Base-by-base conservation (phyloP, 352 stramenopile genomes). In the Phytophthora pseudosyringae region DNA sequence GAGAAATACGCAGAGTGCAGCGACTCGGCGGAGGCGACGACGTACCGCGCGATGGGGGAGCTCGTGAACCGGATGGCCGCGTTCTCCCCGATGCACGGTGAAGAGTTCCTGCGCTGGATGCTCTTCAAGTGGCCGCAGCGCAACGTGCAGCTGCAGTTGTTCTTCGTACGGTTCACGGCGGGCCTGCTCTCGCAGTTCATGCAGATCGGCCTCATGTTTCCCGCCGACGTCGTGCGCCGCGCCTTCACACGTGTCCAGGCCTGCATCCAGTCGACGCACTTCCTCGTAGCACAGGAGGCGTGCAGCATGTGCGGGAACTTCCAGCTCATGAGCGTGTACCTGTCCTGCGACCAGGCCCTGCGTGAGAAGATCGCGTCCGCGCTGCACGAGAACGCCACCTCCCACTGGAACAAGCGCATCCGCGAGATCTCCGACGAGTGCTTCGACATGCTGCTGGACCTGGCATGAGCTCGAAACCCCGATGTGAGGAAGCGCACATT, bases 401-500 rank as follows among this genome's bases (percentile, higher is more conserved):
- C 59, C 8, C 86, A 94, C 63, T 94, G 86, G 86, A 91, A 93
- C 73, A 67, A 79, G 53, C 81, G 80, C 62, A 89, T 94, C 60
- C 83, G 85, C 33, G 68, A 89, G 67, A 74, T 91, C 54, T 90
- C 83, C 36, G 86, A 94, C 68, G 81, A 93, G 63, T 84, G 76
- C 59, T 94, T 94, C 54, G 86, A 94, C 68, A 75, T 82, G 74
- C 75, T 94, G 55, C 71, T 94, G 15, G 86, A 94, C 69, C 63
- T 94, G 58, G 83, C 82, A 31, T 94, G 64, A 81, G 29, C 40
- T 32, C 21, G 26, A 43, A 4, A 4, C 44, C 2, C 15, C 2
- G n/a, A 51, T 10, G 32, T 18, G 40, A 46, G 57, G 46, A 65
- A 16, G 29, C 48, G 32, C 50, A 70, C 35, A 73, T 44, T 59